phyloP scores from a whole-genome alignment of 768 basidiomycete species.

The Termitomyces sp. region DNA sequence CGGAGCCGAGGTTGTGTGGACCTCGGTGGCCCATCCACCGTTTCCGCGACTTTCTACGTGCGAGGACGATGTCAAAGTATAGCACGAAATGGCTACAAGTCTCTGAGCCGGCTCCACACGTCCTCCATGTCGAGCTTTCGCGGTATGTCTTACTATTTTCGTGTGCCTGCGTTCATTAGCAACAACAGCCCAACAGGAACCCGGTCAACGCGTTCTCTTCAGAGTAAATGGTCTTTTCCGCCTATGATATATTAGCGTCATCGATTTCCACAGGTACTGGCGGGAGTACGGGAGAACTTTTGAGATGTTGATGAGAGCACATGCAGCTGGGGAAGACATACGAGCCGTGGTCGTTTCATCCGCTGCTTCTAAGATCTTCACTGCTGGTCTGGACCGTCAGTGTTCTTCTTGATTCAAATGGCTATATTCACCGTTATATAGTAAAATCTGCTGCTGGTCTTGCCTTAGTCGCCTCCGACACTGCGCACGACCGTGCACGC shows the following conservation, averaged over 20 bases:
- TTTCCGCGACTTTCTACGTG: neutral
- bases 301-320: slow-evolving; percentile 41
- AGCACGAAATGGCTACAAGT: slow-evolving; percentile 39
- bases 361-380: slow-evolving; percentile 64
- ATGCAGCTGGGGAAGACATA: slow-evolving; percentile 36
- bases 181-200: slow-evolving; percentile 25
- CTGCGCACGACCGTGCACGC: slow-evolving; percentile 43
- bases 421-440: slow-evolving; percentile 12
- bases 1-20: neutral
- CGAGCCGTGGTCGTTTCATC: slow-evolving; percentile 74
- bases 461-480: slow-evolving; percentile 15
- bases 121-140: slow-evolving; percentile 39
- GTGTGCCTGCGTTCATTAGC: neutral
- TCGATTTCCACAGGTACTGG: slow-evolving; percentile 56
- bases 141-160: slow-evolving; percentile 24
- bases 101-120: slow-evolving; percentile 38
- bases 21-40: neutral
- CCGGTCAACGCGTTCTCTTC: slow-evolving; percentile 66
- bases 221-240: slow-evolving; percentile 26
- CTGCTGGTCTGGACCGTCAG: slow-evolving; percentile 78
- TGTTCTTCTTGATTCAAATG: neutral
- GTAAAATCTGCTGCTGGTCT: slow-evolving; percentile 25
- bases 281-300: slow-evolving; percentile 59
- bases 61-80: slow-evolving; percentile 7
- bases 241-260: neutral